Percentiles rank a stretch among this genome's conserved stretches.
Conservation (phyloP, 495 filamentous ascomycete genomes). For the Xylaria castorea region DNA sequence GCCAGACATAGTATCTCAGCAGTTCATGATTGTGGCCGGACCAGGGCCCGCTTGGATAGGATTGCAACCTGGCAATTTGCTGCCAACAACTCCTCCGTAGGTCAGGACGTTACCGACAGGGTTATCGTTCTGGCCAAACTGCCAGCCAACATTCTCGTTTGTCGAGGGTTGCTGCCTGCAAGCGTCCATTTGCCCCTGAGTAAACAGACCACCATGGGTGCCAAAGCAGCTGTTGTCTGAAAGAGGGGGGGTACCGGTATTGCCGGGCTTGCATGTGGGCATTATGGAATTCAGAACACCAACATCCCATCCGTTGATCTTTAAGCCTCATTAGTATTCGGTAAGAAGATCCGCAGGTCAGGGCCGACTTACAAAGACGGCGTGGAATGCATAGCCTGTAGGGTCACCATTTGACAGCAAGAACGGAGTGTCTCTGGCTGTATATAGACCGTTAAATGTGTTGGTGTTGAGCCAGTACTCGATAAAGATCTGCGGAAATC, state of each 20-base stretch:
- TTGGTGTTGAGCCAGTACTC: neutral
- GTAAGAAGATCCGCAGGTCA: neutral
- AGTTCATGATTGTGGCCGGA: neutral
- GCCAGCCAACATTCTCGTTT: neutral
- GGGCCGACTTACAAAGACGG: neutral
- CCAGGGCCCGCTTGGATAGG: neutral
- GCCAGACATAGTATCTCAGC: neutral
- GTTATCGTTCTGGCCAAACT: neutral
- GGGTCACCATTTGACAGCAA: neutral
- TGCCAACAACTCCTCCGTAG: neutral
- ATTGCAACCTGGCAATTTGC: slow-evolving; percentile 5
- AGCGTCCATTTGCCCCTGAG: neutral
- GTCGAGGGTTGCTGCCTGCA: neutral
- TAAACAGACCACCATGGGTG: neutral
- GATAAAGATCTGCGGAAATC: neutral
- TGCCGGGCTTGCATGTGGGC: neutral
- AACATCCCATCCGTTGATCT: neutral
- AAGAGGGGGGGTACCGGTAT: neutral
- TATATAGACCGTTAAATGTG: neutral
- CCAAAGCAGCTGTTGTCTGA: neutral
- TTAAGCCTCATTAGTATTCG: neutral
- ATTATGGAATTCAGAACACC: neutral
- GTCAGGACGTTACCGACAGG: neutral
- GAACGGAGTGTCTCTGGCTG: neutral
- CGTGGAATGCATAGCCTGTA: neutral